phyloP scores from a whole-genome alignment of 768 basidiomycete genomes.

The Hirschioporus abietinus region DNA sequence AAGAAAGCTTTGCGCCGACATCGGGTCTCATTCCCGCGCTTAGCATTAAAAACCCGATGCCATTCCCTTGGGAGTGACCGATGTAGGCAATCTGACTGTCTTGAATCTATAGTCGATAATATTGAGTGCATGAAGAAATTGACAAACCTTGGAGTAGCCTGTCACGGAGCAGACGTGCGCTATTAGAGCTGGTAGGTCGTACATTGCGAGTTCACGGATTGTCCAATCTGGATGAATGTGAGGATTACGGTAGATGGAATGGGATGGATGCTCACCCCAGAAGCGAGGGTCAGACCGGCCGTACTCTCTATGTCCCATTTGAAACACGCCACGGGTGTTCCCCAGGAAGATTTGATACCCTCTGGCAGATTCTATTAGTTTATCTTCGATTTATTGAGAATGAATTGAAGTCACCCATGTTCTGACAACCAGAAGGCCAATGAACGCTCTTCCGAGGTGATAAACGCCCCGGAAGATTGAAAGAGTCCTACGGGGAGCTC shows the following conservation, averaged over 20 bases:
- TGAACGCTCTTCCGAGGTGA: slow-evolving; percentile 43
- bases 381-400: not conserved
- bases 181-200: slow-evolving; percentile 42
- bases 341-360: slow-evolving; percentile 38
- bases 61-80: slow-evolving; percentile 47
- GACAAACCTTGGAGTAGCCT: slow-evolving; percentile 34
- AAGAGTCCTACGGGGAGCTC: slow-evolving; percentile 29
- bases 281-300: slow-evolving; percentile 37
- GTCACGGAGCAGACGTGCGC: slow-evolving; percentile 38
- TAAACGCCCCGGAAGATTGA: slow-evolving; percentile 41
- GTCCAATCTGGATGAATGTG: slow-evolving; percentile 34
- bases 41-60: slow-evolving; percentile 40
- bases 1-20: slow-evolving; percentile 34
- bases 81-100: slow-evolving; percentile 37
- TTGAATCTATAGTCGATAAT: not conserved
- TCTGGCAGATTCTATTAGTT: slow-evolving; percentile 6
- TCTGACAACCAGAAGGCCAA: slow-evolving; percentile 46
- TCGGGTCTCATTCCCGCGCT: slow-evolving; percentile 42
- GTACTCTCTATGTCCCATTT: slow-evolving; percentile 39
- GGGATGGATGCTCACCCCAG: slow-evolving; percentile 30
- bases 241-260: not conserved
- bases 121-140: not conserved
- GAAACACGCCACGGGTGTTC: slow-evolving; percentile 41
- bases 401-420: slow-evolving; percentile 22
- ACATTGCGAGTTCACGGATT: slow-evolving; percentile 41